Conservation (phyloP, 2,329 filamentous ascomycete genomes). For the Paecilomyces dactylethromorphus region DNA sequence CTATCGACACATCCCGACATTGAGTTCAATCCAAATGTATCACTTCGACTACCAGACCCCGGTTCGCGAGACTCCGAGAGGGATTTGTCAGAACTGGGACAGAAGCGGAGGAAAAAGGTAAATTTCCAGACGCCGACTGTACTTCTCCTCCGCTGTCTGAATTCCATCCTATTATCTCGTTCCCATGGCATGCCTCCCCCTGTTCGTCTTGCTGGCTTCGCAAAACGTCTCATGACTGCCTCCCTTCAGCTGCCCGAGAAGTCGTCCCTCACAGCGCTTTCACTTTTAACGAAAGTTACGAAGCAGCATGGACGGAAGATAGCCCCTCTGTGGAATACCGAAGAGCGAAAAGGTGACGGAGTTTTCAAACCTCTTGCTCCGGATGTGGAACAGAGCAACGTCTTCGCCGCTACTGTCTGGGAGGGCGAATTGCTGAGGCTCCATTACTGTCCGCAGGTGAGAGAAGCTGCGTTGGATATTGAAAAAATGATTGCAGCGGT, state of each 20-base stretch:
- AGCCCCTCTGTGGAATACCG: conserved; percentile 83
- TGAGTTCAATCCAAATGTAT: conserved; percentile 67
- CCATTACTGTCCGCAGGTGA: conserved; percentile 82
- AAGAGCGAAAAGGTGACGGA: conserved; percentile 88
- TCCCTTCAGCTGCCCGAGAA: conserved; percentile 87
- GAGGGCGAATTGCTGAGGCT: conserved; percentile 79
- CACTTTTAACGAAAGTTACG: conserved; percentile 69
- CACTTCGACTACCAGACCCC: conserved; percentile 64
- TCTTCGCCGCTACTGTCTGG: conserved; percentile 86
- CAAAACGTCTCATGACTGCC: conserved; percentile 79
- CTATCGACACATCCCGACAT: conserved; percentile 78
- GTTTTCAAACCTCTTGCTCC: conserved; percentile 67
- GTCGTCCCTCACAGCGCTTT: conserved; percentile 71
- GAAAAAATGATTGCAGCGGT: conserved; percentile 55
- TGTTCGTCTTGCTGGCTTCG: conserved; percentile 79
- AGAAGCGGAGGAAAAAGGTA: conserved; percentile 59
- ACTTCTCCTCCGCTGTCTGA: conserved; percentile 79
- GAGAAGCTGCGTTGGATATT: conserved; percentile 64
- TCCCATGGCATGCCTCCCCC: conserved; percentile 71
- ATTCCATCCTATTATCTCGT: conserved; percentile 72
- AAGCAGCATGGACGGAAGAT: conserved; percentile 79
- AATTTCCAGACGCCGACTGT: conserved; percentile 95
- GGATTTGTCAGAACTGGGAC: conserved; percentile 23
- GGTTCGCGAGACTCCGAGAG: conserved; percentile 29
- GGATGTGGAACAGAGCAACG: conserved; percentile 80